Evolutionary conservation across 192 early-diverging fungal genomes (phyloP), one percentile per base, ranked within the genome.

Genomic region (Coemansia sp.): DNA sequence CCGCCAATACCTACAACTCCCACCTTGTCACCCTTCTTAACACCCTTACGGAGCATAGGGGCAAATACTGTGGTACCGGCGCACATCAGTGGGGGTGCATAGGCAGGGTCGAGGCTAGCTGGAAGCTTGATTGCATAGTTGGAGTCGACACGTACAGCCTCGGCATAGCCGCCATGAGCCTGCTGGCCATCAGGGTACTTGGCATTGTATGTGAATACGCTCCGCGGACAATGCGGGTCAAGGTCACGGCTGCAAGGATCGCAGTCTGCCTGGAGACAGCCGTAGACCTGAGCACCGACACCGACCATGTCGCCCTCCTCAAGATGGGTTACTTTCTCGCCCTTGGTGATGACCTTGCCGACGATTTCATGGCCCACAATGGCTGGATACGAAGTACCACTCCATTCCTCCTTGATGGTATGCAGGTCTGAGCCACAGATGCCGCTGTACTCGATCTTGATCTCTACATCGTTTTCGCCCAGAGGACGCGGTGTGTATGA

Each of bases 401-500:
- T 65, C 83, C 85, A 84, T 50, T 81, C 90, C 12, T 76, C 69
- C 55, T 80, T 81, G 39, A 81, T 40, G 42, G 78, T 84, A 74
- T 93, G 90, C 44, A 91, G 59, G 67, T 93, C 91, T 2, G 87
- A 83, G 39, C 84, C 86, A 52, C 91, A 92, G 50, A 91, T 84
- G 38, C 88, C 88, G 57, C 83, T 87, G 64, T 86, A 82, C n/a
- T 79, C 63, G 65, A 91, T 85, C 63, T 87, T 71, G 50, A 93
- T 87, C 55, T 87, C 84, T 38, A 91, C 77, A 59, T 86, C 84
- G 59, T 83, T 58, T 10, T 67, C 64, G 9, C 81, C 84, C 2
- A 86, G 53, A 5, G 82, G 81, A 15, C 82, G 82, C 6, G 84
- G 84, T 39, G 59, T 77, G 61, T 86, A 86, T 12, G 62, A 50